phyloP scores from a whole-genome alignment of 2,329 filamentous ascomycete species.

The Herpomyces periplanetae region DNA sequence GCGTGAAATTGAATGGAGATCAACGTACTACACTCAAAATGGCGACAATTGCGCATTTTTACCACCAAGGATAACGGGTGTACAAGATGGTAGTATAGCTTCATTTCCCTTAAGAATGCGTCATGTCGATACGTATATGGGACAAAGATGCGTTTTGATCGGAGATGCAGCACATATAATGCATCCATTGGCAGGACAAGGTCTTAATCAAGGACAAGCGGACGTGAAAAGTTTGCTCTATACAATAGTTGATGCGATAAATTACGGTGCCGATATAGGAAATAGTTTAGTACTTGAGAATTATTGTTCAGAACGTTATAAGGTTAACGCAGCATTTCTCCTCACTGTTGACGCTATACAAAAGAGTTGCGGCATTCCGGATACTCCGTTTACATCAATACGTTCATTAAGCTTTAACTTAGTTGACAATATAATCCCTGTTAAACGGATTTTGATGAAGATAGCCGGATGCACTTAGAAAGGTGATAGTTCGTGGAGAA shows the following conservation, averaged over 20 bases:
- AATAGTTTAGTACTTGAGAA: conserved; percentile 25
- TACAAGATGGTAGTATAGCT: conserved; percentile 43
- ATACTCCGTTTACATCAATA: no score
- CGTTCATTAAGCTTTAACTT: no score
- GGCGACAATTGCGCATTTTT: conserved; percentile 8
- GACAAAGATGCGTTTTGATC: conserved; percentile 56
- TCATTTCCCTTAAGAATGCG: conserved; percentile 68
- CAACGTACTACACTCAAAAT: conserved; percentile 18
- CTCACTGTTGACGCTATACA: no score
- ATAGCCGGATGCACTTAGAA: no score
- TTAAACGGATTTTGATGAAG: no score
- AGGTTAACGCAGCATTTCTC: no score
- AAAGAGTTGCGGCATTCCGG: no score
- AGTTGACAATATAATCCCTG: no score
- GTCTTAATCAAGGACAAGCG: conserved; percentile 62
- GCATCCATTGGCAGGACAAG: conserved; percentile 74
- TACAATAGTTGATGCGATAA: conserved; percentile 32
- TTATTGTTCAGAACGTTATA: conserved; percentile 45
- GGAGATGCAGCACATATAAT: conserved; percentile 84
- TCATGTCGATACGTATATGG: conserved; percentile 73
- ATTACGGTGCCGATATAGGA: conserved; percentile 58
- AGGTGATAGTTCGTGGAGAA: no score
- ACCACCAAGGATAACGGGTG: conserved; percentile 22
- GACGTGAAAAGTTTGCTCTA: conserved; percentile 43
- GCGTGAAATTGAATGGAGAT: conserved; percentile 49